Evolutionary conservation across 768 basidiomycete species (phyloP), one percentile per base, ranked within the genome.

Genomic region (Gloeostereum incarnatum): DNA sequence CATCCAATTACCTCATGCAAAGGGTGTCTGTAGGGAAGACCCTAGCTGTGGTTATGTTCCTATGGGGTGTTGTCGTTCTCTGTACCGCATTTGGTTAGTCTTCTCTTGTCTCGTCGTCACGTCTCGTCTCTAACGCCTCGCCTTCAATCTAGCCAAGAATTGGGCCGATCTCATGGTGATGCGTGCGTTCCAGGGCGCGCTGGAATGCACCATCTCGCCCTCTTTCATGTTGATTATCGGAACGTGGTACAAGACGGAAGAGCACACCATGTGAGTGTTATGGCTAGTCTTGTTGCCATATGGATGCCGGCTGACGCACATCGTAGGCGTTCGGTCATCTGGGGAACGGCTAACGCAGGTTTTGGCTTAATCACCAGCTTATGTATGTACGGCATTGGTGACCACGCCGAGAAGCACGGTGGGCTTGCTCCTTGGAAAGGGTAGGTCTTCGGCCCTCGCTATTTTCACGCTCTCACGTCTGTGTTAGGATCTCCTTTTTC

Each of bases 381-480:
- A 20, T 37, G 36, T 11, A 43, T 32, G 36, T 43, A 43, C 29
- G 41, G 17, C 17, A 43, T 43, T 24, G 41, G 41, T 6, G 17
- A 37, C 18, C 16, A 24, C 24, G 31, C 41, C 20, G 19, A 27
- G 14, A 38, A 37, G n/a, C 36, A 43, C 36, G 16, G 23, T 11
- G 41, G 41, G 5, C 22, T 43, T 14, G 41, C 41, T 10, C 32
- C 41, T 38, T 43, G 41, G 41, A 43, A 38, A 30, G 41, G 41
- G 41, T 43, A 31, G 19, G n/a, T 20, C 31, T 23, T 29, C 19
- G n/a, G 25, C 20, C 32, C 11, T 13, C 11, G 9, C 18, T 19
- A n/a, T 14, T 31, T n/a, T n/a, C n/a, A n/a, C n/a, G 11, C 9
- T 2, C 13, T 33, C 22, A 23, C 27, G 11, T 20, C 6, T n/a